Conservation (phyloP, 176 grass and related monocot genomes). For the Oryza nivara region DNA sequence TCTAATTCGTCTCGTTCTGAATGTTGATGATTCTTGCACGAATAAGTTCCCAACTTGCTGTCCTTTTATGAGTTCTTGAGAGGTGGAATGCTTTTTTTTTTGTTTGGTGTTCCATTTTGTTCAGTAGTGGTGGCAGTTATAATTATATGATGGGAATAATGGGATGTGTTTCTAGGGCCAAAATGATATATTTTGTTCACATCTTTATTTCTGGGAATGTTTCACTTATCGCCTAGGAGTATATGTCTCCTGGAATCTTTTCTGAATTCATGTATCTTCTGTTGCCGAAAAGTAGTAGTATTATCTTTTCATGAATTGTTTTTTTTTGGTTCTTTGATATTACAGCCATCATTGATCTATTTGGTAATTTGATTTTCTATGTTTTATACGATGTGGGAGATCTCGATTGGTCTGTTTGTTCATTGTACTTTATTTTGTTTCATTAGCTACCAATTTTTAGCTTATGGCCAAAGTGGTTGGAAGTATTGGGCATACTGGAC, state of each 20-base stretch:
- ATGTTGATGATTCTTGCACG: conserved; percentile 7
- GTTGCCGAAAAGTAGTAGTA: background rate
- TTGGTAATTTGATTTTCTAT: background rate
- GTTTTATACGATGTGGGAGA: background rate
- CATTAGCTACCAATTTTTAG: conserved; percentile 37
- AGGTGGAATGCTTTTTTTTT: background rate
- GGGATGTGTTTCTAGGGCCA: conserved; percentile 16
- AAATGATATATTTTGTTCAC: background rate
- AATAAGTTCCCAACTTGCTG: background rate
- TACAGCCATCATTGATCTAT: background rate
- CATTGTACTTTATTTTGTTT: conserved; percentile 9
- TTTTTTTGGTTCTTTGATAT: background rate
- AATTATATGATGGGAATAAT: conserved; percentile 12
- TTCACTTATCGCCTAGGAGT: background rate
- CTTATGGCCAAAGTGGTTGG: conserved; percentile 48
- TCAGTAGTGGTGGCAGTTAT: conserved; percentile 26
- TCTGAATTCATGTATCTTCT: conserved; percentile 19
- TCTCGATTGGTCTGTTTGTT: conserved; percentile 20
- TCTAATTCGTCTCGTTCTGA: background rate
- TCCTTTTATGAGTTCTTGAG: conserved; percentile 18
- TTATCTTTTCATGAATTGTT: background rate
- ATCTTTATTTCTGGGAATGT: conserved; percentile 27
- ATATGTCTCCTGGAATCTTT: background rate
- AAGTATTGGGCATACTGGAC: conserved; percentile 34
- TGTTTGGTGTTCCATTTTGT: conserved; percentile 34